These are phyloP conservation scores for Psophocarpus tetragonolobus DNA, from an alignment of 306 rosid species.

Conservation along the genomic window DNA sequence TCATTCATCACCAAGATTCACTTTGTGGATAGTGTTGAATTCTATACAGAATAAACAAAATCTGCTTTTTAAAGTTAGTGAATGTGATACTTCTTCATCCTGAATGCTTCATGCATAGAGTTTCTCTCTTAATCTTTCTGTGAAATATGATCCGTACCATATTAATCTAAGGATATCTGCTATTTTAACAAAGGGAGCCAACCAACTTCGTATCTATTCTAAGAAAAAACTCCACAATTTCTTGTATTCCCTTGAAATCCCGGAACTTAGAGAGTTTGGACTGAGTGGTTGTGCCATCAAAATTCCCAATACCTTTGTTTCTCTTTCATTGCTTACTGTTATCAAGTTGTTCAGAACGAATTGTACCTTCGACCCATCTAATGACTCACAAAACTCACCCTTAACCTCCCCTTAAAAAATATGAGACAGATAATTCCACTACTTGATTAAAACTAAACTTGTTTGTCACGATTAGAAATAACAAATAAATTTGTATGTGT, in stretches of 20 bases:
- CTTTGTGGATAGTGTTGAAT: not conserved
- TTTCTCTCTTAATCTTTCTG: not conserved
- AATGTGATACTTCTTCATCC: not conserved
- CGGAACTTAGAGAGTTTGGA: not conserved
- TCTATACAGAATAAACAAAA: not conserved
- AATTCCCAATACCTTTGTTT: not conserved
- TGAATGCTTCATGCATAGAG: not conserved
- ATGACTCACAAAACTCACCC: not conserved
- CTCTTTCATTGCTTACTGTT: not conserved
- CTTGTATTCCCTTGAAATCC: not conserved
- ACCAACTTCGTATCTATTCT: not conserved
- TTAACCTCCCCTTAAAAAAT: not conserved
- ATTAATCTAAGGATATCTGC: not conserved
- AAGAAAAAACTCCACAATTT: not conserved
- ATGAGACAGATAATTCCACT: not conserved
- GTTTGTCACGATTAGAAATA: too few species aligned
- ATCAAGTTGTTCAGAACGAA: not conserved
- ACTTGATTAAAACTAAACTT: too few species aligned
- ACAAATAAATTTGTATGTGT: too few species aligned
- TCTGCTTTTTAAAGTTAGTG: not conserved
- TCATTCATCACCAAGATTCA: not conserved
- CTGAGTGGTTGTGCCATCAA: not conserved
- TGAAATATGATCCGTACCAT: not conserved
- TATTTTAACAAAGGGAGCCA: too few species aligned
- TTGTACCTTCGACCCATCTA: not conserved